These are phyloP conservation scores for Hordeum pubiflorum DNA, from an alignment of 202 grass and related monocot species.

Conservation along the genomic window DNA sequence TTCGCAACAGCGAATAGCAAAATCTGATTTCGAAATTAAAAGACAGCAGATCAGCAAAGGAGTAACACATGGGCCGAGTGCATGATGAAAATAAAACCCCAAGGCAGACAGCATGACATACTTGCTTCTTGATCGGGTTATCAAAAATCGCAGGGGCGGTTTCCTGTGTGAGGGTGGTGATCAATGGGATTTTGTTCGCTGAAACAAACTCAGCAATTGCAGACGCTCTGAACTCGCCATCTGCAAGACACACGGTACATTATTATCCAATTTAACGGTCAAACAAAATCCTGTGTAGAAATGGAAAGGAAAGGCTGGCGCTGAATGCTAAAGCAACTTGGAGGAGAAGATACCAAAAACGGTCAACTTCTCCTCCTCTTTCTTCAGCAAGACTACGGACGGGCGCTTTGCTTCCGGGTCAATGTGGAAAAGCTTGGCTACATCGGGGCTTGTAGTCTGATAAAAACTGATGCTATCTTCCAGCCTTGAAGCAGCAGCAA, in stretches of 20 bases:
- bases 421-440: background rate
- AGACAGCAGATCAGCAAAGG: background rate
- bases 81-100: background rate
- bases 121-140: constrained; percentile 93
- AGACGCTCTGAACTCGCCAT: constrained; percentile 72
- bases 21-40: constrained; percentile 41
- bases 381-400: background rate
- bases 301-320: background rate
- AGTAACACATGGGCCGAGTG: background rate
- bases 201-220: constrained; percentile 68
- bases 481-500: background rate
- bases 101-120: constrained; percentile 13
- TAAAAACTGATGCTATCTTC: background rate
- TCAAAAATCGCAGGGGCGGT: constrained; percentile 72
- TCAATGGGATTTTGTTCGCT: constrained; percentile 79
- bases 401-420: background rate
- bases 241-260: constrained; percentile 33
- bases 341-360: background rate
- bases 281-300: background rate
- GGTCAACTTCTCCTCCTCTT: background rate
- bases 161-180: constrained; percentile 73
- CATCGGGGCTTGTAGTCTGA: background rate
- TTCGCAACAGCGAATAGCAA: constrained; percentile 81
- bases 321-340: constrained; percentile 11
- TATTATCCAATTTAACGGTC: background rate